These are phyloP conservation scores for Sarocladiaceae sp. DNA, from an alignment of 2,329 filamentous ascomycete genomes.

Conservation along the genomic window DNA sequence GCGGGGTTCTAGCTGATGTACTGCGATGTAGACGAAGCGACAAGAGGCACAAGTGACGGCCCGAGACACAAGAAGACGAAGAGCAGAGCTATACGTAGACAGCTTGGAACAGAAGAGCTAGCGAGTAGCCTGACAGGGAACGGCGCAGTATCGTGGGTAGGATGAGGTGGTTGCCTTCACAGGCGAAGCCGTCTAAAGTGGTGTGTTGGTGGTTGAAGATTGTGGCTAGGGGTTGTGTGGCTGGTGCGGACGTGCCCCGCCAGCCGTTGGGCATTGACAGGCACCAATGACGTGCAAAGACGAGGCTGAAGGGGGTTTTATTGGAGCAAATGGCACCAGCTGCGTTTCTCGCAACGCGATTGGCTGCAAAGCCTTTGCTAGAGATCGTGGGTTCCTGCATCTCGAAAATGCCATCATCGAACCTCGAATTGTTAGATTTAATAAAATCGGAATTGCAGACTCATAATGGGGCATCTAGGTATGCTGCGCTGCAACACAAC, in stretches of 20 bases:
- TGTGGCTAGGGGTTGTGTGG: conserved; percentile 7
- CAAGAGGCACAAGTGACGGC: not conserved
- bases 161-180: not conserved
- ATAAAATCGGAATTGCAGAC: not conserved
- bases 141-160: not conserved
- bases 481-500: no score
- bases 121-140: no score
- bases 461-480: no score
- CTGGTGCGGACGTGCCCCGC: not conserved
- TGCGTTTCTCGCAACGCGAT: not conserved
- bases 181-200: not conserved
- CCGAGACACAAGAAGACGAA: not conserved
- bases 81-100: no score
- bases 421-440: not conserved
- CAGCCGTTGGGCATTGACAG: conserved; percentile 4
- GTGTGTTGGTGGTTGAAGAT: not conserved
- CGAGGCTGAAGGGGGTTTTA: not conserved
- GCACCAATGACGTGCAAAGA: conserved; percentile 1
- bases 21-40: no score
- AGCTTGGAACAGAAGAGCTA: not conserved
- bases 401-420: not conserved
- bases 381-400: not conserved
- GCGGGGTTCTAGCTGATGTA: no score
- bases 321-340: not conserved
- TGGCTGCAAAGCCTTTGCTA: not conserved